phyloP scores from a whole-genome alignment of 441 rosid species.

The Arabidopsis hybrid region DNA sequence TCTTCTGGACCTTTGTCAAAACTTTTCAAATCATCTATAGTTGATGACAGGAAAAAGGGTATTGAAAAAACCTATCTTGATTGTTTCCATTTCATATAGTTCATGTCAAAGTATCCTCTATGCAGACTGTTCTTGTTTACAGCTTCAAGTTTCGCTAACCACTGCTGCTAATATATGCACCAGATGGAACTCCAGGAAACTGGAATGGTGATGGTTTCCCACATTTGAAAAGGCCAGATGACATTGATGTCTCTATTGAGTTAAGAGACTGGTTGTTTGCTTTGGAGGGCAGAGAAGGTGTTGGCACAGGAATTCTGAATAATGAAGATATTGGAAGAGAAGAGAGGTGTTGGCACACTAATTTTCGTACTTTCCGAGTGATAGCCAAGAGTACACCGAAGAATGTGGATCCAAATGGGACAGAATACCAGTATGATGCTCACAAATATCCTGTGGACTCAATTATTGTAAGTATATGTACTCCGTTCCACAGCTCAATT shows the following conservation, averaged over 20 bases:
- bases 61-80: constrained; percentile 8
- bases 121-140: constrained; percentile 21
- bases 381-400: constrained; percentile 71
- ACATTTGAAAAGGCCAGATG: constrained; percentile 80
- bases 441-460: constrained; percentile 73
- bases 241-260: constrained; percentile 80
- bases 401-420: constrained; percentile 45
- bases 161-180: constrained; percentile 35
- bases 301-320: constrained; percentile 33
- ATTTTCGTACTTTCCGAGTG: constrained; percentile 68
- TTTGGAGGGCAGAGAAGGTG: constrained; percentile 84
- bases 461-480: constrained; percentile 64
- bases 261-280: constrained; percentile 97
- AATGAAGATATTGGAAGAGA: constrained; percentile 64
- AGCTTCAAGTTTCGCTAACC: constrained; percentile 29
- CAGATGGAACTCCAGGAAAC: constrained; percentile 59
- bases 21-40: constrained; percentile 71
- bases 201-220: constrained; percentile 57
- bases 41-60: constrained; percentile 67
- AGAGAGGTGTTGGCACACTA: constrained; percentile 92
- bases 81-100: constrained; percentile 9
- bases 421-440: constrained; percentile 49
- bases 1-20: constrained; percentile 89
- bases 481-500: constrained; percentile 4
- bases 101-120: constrained; percentile 16